Evolutionary conservation across 306 rosid genomes (phyloP).

Genomic region (Pterocarpus santalinus): DNA sequence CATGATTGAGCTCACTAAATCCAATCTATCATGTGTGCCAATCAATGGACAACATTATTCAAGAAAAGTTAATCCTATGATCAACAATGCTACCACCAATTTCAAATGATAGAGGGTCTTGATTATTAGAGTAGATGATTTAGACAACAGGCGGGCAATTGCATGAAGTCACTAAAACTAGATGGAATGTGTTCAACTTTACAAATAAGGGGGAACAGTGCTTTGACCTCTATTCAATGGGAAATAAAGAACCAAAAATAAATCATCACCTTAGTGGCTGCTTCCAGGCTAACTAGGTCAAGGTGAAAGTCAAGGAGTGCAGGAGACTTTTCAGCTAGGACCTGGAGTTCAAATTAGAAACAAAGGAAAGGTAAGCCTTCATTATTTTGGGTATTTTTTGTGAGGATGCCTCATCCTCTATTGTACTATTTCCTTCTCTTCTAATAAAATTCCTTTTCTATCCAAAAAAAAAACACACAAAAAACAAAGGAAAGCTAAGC

Average conservation of each 20-base stretch:
- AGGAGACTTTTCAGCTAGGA: slow-evolving; percentile 79
- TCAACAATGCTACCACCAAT: too few species aligned
- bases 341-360: slow-evolving; percentile 55
- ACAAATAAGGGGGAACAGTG: slow-evolving; percentile 16
- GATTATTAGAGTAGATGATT: neutral
- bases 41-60: too few species aligned
- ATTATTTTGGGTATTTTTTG: too few species aligned
- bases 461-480: too few species aligned
- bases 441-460: too few species aligned
- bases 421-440: too few species aligned
- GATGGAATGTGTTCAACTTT: slow-evolving; percentile 2
- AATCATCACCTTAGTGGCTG: slow-evolving; percentile 76
- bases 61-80: too few species aligned
- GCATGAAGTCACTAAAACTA: neutral
- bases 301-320: slow-evolving; percentile 82
- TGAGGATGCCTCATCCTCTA: too few species aligned
- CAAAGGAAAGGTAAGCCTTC: neutral
- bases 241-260: slow-evolving; percentile 40
- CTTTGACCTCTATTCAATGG: slow-evolving; percentile 17
- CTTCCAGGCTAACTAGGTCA: slow-evolving; percentile 81
- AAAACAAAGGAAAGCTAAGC: neutral
- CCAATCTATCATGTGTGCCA: too few species aligned
- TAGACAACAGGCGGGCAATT: slow-evolving; percentile 7
- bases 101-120: neutral
- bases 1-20: too few species aligned